These are phyloP conservation scores for Acacia pycnantha DNA, from an alignment of 331 rosid species.

Conservation along the genomic window DNA sequence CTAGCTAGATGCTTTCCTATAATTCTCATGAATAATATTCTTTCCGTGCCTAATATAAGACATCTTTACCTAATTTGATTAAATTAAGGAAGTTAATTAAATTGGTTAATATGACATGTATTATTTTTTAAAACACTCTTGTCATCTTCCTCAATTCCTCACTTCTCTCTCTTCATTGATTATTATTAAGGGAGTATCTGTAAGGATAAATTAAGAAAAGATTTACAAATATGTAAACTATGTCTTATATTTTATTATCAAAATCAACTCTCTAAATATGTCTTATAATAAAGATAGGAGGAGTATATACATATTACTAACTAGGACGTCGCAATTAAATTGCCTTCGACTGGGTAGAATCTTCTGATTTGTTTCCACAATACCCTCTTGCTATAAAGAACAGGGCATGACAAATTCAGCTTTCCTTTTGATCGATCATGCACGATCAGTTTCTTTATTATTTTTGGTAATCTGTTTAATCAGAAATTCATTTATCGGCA, in stretches of 20 bases:
- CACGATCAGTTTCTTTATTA: not conserved
- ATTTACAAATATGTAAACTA: no score
- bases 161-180: no score
- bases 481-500: not conserved
- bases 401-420: not conserved
- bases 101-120: no score
- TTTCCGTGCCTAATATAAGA: rapidly evolving
- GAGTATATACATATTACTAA: no score
- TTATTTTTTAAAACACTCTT: no score
- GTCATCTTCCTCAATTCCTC: no score
- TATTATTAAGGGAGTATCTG: no score
- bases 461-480: not conserved
- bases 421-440: not conserved
- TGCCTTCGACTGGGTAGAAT: conserved; percentile 18
- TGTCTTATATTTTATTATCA: no score
- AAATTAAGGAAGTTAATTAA: rapidly evolving
- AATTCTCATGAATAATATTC: not conserved
- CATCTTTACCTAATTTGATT: no score
- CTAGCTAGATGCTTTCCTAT: conserved; percentile 23
- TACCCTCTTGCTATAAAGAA: not conserved
- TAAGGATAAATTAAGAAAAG: no score
- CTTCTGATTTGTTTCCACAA: not conserved
- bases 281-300: rapidly evolving
- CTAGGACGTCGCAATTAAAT: not conserved
- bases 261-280: no score